Base-by-base conservation (phyloP, 768 basidiomycete species). In the Amanita pseudoporphyria region DNA sequence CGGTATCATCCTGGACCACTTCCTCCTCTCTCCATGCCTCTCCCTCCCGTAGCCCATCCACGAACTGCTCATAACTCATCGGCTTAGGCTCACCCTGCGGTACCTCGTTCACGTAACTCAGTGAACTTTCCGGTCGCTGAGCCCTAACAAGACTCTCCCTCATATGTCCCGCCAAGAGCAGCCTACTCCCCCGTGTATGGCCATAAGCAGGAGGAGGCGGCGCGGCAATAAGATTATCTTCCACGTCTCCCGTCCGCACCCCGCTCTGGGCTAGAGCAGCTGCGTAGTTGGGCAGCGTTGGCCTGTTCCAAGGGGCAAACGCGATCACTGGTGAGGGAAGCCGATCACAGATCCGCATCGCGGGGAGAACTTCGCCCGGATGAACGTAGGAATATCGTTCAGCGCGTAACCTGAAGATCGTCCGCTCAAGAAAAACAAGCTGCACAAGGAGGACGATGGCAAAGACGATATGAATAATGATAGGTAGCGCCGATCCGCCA, bases 201-300 rank as follows among this genome's bases (percentile, higher is more conserved):
- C 85, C 84, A 60, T 87, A 87, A n/a, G 82, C 81, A 9, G 85
- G 85, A 6, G 85, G 85, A 1, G 85, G 84, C 3, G 79, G 72
- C 16, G 69, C 72, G 3, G 82, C 84, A 51, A 85, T 87, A 32
- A 74, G 60, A 58, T 77, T 69, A 60, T 85, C 84, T 56, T 87
- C 85, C 22, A 84, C 83, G 61, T 87, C 84, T 36, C 84, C 84
- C 3, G 85, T 86, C 31, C 81, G 82, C 12, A 69, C 72, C 12
- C 84, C 83, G 60, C 77, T 79, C 54, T 82, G 74, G 6, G 77
- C 74, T n/a, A 88, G 67, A 2, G 79, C 76, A 16, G 82, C 79
- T 3, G 81, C 82, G 57, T 86, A 86, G 10, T 81, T 82, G 0
- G 84, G 83, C 37, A 86, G 65, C 10, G 82, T 74, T 1, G 81